Conservation (phyloP, 2,329 filamentous ascomycete species). For the Neofusicoccum kwambonambiense region DNA sequence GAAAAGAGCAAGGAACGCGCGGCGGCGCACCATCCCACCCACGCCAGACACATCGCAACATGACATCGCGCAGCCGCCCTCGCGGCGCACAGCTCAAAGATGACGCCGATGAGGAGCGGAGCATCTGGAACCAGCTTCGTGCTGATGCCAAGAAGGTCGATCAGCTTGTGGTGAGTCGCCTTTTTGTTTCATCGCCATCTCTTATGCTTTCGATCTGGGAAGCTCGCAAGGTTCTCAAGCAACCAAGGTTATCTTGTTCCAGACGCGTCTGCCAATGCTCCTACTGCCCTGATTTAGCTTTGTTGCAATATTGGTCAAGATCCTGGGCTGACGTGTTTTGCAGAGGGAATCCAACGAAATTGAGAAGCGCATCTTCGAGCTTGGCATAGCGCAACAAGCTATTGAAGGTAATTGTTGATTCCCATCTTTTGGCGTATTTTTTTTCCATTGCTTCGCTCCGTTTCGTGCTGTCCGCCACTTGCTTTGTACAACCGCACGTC, state of each 20-base stretch:
- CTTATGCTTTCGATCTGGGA: neutral
- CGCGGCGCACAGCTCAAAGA: constrained; percentile 46
- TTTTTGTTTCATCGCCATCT: neutral
- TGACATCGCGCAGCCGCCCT: constrained; percentile 48
- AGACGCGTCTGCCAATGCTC: neutral
- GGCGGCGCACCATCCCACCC: neutral
- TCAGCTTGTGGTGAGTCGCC: constrained; percentile 44
- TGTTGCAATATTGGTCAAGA: neutral
- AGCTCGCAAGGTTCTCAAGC: neutral
- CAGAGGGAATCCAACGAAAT: constrained; percentile 18
- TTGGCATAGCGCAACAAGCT: constrained; percentile 12
- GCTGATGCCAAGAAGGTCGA: constrained; percentile 47
- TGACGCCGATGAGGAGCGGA: constrained; percentile 51
- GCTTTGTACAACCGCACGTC: neutral
- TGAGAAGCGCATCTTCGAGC: constrained; percentile 18
- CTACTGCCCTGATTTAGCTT: neutral
- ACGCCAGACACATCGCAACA: constrained; percentile 22
- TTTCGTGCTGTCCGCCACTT: neutral
- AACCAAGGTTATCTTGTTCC: neutral
- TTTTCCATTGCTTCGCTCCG: neutral
- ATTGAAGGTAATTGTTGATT: constrained; percentile 7
- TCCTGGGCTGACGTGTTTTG: neutral
- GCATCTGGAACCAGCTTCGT: constrained; percentile 50
- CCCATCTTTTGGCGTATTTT: neutral
- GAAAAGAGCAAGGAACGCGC: constrained; percentile 15